Evolutionary conservation across 371 early-diverging fungal genomes (phyloP).

Genomic region (Catenaria anguillulae): DNA sequence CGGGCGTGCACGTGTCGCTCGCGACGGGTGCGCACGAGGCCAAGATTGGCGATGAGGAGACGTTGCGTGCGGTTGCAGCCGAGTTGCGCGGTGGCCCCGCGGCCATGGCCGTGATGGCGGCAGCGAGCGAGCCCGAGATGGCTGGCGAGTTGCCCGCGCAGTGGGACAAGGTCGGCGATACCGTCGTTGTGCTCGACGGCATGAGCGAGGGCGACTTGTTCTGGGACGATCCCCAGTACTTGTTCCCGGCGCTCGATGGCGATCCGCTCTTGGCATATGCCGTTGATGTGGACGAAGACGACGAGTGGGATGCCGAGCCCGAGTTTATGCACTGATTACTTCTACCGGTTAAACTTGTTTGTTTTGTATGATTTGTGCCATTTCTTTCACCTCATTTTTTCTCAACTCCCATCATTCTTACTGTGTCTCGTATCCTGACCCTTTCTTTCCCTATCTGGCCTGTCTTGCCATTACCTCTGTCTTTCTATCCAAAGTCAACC

Average conservation of each 20-base stretch:
- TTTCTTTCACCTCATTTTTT: too few relatives aligned
- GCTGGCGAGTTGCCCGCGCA: conserved; percentile 3
- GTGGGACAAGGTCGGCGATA: conserved; percentile 5
- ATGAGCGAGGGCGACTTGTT: conserved; percentile 29
- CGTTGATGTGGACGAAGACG: conserved; percentile 39
- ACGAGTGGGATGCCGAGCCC: conserved; percentile 14
- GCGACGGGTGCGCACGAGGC: not conserved
- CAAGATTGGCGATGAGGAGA: not conserved
- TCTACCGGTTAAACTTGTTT: too few relatives aligned
- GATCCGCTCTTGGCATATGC: conserved; percentile 76
- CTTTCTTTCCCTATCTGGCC: too few relatives aligned
- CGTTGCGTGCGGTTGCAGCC: not conserved
- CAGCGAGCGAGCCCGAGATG: conserved; percentile 1
- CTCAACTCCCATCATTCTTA: too few relatives aligned
- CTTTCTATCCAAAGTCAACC: too few relatives aligned
- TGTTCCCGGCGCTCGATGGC: conserved; percentile 68
- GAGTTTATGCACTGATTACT: not conserved
- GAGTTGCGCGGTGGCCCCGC: not conserved
- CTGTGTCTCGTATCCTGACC: too few relatives aligned
- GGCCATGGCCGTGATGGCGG: not conserved
- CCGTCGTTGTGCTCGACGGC: conserved; percentile 1
- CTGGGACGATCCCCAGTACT: conserved; percentile 62
- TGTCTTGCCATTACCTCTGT: too few relatives aligned
- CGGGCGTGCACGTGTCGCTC: not conserved
- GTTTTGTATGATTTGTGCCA: too few relatives aligned